Percentiles rank a stretch among this genome's conserved stretches.
Conservation (phyloP, 2,329 filamentous ascomycete genomes). For the Mycosphaerella arachidis region DNA sequence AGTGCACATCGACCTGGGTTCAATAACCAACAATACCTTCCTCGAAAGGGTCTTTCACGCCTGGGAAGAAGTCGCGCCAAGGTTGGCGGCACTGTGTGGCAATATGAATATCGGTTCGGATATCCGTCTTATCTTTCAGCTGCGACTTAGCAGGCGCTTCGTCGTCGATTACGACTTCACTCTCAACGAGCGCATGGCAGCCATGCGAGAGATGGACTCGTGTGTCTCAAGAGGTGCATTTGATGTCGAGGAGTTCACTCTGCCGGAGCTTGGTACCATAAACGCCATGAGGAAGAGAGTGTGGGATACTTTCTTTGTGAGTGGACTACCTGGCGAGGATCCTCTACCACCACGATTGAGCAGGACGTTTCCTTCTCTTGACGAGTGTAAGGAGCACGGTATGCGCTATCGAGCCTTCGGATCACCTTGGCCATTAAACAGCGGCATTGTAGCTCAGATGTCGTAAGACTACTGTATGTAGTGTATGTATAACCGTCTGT, state of each 20-base stretch:
- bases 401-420: too few relatives aligned
- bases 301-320: constrained; percentile 11
- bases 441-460: too few relatives aligned
- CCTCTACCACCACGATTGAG: not conserved
- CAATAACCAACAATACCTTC: constrained; percentile 14
- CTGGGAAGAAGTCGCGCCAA: constrained; percentile 10
- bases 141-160: constrained; percentile 13
- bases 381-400: not conserved
- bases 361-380: not conserved
- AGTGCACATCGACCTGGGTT: constrained; percentile 15
- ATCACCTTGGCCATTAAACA: too few relatives aligned
- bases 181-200: not conserved
- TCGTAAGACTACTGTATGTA: too few relatives aligned
- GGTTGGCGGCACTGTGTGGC: not conserved
- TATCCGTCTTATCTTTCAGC: constrained; percentile 11
- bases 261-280: constrained; percentile 14
- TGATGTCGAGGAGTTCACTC: constrained; percentile 5
- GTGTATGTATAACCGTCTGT: too few relatives aligned
- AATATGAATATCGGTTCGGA: not conserved
- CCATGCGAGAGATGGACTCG: constrained; percentile 13
- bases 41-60: constrained; percentile 14
- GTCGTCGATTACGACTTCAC: constrained; percentile 15
- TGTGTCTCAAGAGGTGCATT: constrained; percentile 8
- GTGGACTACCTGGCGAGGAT: not conserved
- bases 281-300: constrained; percentile 9